These are phyloP conservation scores for Silene coronaria DNA, from an alignment of 179 eudicot species.

Conservation along the genomic window DNA sequence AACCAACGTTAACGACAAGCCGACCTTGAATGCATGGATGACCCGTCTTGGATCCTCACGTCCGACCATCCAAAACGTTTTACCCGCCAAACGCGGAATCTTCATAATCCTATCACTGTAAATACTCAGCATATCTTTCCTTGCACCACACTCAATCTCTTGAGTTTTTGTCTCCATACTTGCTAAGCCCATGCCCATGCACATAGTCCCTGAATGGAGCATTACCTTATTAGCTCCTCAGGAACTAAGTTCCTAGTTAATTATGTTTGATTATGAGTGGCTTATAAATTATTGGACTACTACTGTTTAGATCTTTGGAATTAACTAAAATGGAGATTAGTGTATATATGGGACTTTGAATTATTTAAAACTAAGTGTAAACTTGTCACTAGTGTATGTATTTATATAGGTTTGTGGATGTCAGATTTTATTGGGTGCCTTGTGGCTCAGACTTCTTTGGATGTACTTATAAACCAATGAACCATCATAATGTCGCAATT, in stretches of 20 bases:
- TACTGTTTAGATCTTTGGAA: not conserved
- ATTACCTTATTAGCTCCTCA: not conserved
- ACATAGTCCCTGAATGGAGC: conserved; percentile 13
- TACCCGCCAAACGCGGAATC: conserved; percentile 28
- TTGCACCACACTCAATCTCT: conserved; percentile 10
- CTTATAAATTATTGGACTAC: not conserved
- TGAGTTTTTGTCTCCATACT: conserved; percentile 13
- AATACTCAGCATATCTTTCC: conserved; percentile 16
- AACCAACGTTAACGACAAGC: conserved; percentile 64
- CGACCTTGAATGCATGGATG: conserved; percentile 76
- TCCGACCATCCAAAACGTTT: conserved; percentile 48
- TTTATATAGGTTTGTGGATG: conserved; percentile 21
- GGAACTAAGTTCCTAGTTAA: not conserved
- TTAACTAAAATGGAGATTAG: not conserved
- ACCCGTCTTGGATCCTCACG: conserved; percentile 66
- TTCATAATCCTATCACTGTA: conserved; percentile 21
- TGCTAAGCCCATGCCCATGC: conserved; percentile 23
- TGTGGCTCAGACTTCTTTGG: conserved; percentile 12
- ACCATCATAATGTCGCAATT: conserved; percentile 16
- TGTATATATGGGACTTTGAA: not conserved
- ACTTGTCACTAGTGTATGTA: not conserved
- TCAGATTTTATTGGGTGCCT: conserved; percentile 15
- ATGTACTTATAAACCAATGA: conserved; percentile 9
- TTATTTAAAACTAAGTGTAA: not conserved
- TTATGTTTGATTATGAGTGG: no score